Evolutionary conservation across 352 stramenopile genomes (phyloP).

Genomic region (Phytophthora fragariaefolia): DNA sequence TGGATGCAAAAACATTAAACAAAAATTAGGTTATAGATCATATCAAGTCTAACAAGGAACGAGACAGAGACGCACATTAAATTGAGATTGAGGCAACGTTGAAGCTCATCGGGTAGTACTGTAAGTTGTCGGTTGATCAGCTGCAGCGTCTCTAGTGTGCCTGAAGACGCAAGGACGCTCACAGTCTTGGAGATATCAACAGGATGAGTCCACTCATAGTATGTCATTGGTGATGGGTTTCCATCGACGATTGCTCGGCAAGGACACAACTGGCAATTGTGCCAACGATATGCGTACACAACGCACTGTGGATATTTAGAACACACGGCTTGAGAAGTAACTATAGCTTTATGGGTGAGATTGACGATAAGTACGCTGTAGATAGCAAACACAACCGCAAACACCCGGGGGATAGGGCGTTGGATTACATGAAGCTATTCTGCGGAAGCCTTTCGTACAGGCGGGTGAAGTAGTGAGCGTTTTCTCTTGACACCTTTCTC

Average conservation of each 20-base stretch:
- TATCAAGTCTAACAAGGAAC: not conserved
- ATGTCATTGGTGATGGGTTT: constrained; percentile 27
- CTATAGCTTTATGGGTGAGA: constrained; percentile 14
- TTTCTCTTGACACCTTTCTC: not conserved
- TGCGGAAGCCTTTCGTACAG: not conserved
- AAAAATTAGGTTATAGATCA: not conserved
- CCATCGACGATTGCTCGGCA: constrained; percentile 40
- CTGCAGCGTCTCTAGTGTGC: constrained; percentile 37
- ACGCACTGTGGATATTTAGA: constrained; percentile 33
- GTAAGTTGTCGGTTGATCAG: constrained; percentile 38
- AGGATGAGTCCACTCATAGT: constrained; percentile 36
- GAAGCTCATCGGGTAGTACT: constrained; percentile 34
- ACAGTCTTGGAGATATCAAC: constrained; percentile 29
- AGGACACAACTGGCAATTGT: constrained; percentile 17
- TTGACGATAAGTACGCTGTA: constrained; percentile 20
- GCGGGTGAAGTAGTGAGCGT: not conserved
- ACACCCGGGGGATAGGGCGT: constrained; percentile 1
- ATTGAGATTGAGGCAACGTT: constrained; percentile 32
- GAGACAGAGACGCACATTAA: constrained; percentile 53
- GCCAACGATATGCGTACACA: constrained; percentile 33
- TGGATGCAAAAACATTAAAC: constrained; percentile 4
- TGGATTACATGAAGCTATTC: not conserved
- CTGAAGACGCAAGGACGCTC: constrained; percentile 20
- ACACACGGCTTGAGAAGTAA: constrained; percentile 20
- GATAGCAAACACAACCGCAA: constrained; percentile 22